Evolutionary conservation across 2,329 filamentous ascomycete species (phyloP).

Genomic region (Apiospora koreana): DNA sequence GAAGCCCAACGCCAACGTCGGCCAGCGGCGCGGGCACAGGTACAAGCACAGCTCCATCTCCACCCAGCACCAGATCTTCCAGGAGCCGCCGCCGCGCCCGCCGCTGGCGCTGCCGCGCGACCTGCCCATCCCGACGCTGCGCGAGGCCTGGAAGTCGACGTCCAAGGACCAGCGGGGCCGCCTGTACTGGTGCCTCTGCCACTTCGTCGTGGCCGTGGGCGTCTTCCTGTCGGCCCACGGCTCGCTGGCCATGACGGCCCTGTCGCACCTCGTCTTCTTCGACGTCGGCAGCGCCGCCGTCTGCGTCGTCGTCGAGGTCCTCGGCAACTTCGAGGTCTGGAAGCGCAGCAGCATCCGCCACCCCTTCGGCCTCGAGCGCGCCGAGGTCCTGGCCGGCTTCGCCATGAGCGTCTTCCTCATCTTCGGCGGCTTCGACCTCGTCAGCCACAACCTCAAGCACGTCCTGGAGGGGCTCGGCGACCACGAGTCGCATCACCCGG

Average conservation of each 20-base stretch:
- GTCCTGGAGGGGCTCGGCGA: slow-evolving; percentile 72
- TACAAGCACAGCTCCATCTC: slow-evolving; percentile 98
- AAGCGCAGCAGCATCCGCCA: slow-evolving; percentile 88
- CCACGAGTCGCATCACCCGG: slow-evolving; percentile 73
- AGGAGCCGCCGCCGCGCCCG: slow-evolving; percentile 82
- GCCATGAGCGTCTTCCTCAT: slow-evolving; percentile 93
- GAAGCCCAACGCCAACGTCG: slow-evolving; percentile 83
- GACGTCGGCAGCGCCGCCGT: slow-evolving; percentile 90
- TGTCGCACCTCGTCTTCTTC: slow-evolving; percentile 93
- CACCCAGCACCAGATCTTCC: slow-evolving; percentile 87
- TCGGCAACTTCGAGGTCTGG: slow-evolving; percentile 98
- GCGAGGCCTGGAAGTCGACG: slow-evolving; percentile 89
- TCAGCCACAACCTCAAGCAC: slow-evolving; percentile 92
- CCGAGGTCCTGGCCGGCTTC: slow-evolving; percentile 92
- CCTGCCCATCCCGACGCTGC: slow-evolving; percentile 84
- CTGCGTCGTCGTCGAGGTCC: slow-evolving; percentile 88
- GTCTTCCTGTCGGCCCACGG: slow-evolving; percentile 85
- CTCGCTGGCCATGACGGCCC: slow-evolving; percentile 85
- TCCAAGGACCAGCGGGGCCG: slow-evolving; percentile 81
- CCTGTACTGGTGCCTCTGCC: slow-evolving; percentile 86
- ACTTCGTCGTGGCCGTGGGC: slow-evolving; percentile 79
- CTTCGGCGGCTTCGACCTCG: slow-evolving; percentile 96
- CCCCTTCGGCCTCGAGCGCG: slow-evolving; percentile 88
- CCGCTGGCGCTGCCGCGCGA: slow-evolving; percentile 89
- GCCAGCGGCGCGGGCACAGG: slow-evolving; percentile 90